Percentiles rank a stretch among this genome's conserved stretches.
Evolutionary conservation across 352 stramenopile species (phyloP).

Genomic region (Phytopythium sindhum): DNA sequence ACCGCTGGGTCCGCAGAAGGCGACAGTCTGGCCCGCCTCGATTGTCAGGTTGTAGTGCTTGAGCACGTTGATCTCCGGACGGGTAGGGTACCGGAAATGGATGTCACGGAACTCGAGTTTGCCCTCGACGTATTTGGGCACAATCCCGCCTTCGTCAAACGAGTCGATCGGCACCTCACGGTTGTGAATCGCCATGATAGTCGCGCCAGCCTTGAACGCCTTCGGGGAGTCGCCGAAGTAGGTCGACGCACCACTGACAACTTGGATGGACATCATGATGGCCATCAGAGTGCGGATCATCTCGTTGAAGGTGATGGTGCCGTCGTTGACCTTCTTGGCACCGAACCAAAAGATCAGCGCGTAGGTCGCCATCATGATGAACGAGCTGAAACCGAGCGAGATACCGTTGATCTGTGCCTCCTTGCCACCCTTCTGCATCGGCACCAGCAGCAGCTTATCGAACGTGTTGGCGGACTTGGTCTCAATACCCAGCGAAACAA

Average conservation of each 20-base stretch:
- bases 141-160: conserved; percentile 21
- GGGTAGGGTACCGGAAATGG: conserved; percentile 73
- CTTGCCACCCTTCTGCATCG: conserved; percentile 21
- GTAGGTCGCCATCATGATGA: conserved; percentile 47
- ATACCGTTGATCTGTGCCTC: conserved; percentile 42
- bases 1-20: conserved; percentile 36
- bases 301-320: conserved; percentile 11
- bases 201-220: too few relatives aligned
- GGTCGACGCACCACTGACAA: conserved; percentile 2
- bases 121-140: conserved; percentile 19
- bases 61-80: conserved; percentile 67
- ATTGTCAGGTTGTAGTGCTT: conserved; percentile 83
- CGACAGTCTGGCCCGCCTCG: conserved; percentile 58
- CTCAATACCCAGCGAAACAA: conserved; percentile 39
- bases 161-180: conserved; percentile 35
- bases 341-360: conserved; percentile 67
- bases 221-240: too few relatives aligned
- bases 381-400: conserved; percentile 69
- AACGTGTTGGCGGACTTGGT: conserved; percentile 21
- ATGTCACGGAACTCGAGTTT: conserved; percentile 61
- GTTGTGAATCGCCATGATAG: conserved; percentile 18
- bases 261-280: conserved; percentile 44
- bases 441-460: conserved; percentile 17
- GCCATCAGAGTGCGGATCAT: conserved; percentile 53
- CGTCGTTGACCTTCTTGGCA: conserved; percentile 37